These are phyloP conservation scores for Neurospora cerealis DNA, from an alignment of 495 filamentous ascomycete genomes.

Conservation along the genomic window DNA sequence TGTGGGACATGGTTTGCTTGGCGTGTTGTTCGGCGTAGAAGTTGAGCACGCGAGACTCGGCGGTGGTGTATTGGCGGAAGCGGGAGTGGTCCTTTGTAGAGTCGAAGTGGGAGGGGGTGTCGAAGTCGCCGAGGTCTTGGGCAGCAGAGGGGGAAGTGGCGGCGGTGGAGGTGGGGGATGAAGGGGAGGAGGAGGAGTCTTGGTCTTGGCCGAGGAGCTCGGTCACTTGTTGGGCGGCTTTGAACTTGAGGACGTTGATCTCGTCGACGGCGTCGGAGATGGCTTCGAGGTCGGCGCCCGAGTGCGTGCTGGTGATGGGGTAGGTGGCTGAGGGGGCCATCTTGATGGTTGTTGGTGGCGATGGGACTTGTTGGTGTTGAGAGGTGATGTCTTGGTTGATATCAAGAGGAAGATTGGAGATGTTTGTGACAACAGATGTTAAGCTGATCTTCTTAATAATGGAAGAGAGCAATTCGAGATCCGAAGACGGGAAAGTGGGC, in stretches of 20 bases:
- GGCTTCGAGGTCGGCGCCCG: slow-evolving; percentile 67
- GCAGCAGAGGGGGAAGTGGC: slow-evolving; percentile 6
- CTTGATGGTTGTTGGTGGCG: too few species aligned
- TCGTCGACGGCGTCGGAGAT: slow-evolving; percentile 72
- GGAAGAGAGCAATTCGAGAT: background rate
- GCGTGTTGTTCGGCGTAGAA: slow-evolving; percentile 80
- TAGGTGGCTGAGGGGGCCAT: slow-evolving; percentile 10
- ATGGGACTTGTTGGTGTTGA: too few species aligned
- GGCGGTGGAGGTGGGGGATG: background rate
- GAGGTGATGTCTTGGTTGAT: background rate
- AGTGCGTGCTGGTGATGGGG: slow-evolving; percentile 23
- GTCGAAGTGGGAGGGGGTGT: slow-evolving; percentile 59
- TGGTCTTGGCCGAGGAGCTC: slow-evolving; percentile 6
- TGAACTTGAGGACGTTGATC: slow-evolving; percentile 64
- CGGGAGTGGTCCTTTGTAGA: slow-evolving; percentile 67
- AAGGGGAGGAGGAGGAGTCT: background rate
- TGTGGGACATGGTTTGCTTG: slow-evolving; percentile 79
- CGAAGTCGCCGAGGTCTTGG: slow-evolving; percentile 44
- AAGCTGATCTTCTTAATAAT: background rate
- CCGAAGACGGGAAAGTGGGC: background rate
- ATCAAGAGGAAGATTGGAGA: background rate
- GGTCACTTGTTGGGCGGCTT: slow-evolving; percentile 14
- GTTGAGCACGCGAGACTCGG: slow-evolving; percentile 68
- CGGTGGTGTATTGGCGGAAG: slow-evolving; percentile 71
- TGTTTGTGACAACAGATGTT: background rate